Conservation (phyloP, 768 basidiomycete species). For the Agrocybe chaxingu region DNA sequence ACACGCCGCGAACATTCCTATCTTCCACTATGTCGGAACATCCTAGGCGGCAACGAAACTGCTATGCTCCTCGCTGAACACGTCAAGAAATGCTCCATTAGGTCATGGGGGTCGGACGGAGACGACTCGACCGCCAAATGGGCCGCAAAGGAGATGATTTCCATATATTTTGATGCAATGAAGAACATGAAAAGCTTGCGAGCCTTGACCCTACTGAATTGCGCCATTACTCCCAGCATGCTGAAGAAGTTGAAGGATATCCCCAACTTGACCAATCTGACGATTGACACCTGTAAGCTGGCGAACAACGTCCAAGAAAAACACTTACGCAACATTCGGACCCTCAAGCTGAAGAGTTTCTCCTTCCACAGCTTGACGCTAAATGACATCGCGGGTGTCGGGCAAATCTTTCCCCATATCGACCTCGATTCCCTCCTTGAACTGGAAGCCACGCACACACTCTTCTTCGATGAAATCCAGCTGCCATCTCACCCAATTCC, state of each 20-base stretch:
- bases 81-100: conserved; percentile 9
- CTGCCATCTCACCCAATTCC: neutral
- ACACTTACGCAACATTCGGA: neutral
- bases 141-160: too few relatives aligned
- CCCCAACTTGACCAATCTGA: too few relatives aligned
- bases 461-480: neutral
- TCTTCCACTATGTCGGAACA: conserved; percentile 2
- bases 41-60: conserved; percentile 1
- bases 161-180: neutral
- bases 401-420: neutral
- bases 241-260: too few relatives aligned
- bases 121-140: too few relatives aligned
- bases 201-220: too few relatives aligned
- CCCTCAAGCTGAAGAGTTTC: neutral
- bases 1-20: too few relatives aligned
- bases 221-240: too few relatives aligned
- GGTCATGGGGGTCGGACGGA: neutral
- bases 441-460: neutral
- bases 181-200: neutral
- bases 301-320: too few relatives aligned
- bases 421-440: neutral
- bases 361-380: neutral
- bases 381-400: neutral
- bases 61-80: conserved; percentile 1
- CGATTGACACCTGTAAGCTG: too few relatives aligned